Evolutionary conservation across 176 grass and related monocot genomes (phyloP), one percentile per base, ranked within the genome.

Genomic region (Alopecurus myosuroides): DNA sequence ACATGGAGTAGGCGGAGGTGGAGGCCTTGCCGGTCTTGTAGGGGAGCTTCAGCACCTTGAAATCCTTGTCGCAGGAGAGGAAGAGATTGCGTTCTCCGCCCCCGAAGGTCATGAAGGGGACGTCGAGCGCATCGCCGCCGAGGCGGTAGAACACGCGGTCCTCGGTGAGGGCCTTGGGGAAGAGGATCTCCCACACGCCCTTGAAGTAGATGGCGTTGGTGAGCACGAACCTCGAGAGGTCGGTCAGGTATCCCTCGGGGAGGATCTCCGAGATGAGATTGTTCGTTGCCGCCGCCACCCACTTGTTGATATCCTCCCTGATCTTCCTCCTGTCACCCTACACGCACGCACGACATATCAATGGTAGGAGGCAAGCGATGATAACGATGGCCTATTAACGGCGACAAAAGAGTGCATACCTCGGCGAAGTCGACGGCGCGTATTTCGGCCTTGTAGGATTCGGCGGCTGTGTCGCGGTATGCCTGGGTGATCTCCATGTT

Each of bases 141-240:
- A 70, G 67, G 15, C 65, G 35, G 70, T 70, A 11, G 37, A 70
- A 70, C 36, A 25, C 22, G 22, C n/a, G 67, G 37, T 70, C 5
- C 37, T 70, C 8, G 6, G 22, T 70, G 1, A 70, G 37, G 11
- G 5, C 3, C 60, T 19, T 45, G 25, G 67, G 44, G 36, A 89
- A 89, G 3, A 34, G 63, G 10, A 18, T 46, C 40, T 28, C 19
- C 87, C 82, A 89, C 23, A 4, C 23, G 60, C 77, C 82, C 36
- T 89, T 89, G 49, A 89, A 89, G 48, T 89, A 89, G 48, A 89
- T 48, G 18, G 82, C 88, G 41, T 81, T 89, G 34, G 52, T 39
- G 22, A 60, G 34, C 33, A 79, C 39, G 57, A 79, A 25, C 8
- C 53, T 30, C 4, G 56, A 45, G 14, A 5, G 0, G 7, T 0